phyloP scores from a whole-genome alignment of 352 stramenopile species.

The Phytophthora fragariaefolia region DNA sequence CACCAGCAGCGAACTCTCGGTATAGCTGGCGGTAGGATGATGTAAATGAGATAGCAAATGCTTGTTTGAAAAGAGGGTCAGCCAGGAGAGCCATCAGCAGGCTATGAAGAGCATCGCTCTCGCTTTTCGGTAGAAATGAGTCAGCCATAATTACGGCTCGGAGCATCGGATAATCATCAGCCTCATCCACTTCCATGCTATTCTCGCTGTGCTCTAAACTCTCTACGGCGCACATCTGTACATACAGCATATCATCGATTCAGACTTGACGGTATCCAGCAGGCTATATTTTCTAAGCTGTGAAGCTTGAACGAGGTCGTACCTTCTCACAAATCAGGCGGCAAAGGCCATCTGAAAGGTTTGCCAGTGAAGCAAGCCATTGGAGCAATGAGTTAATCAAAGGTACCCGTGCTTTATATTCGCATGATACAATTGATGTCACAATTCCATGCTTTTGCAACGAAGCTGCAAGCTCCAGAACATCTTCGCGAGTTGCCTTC shows the following conservation, averaged over 20 bases:
- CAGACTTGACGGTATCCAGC: constrained; percentile 12
- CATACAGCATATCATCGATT: constrained; percentile 15
- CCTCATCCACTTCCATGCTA: constrained; percentile 50
- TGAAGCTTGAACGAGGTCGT: constrained; percentile 5
- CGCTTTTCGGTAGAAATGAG: constrained; percentile 79
- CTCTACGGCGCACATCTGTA: constrained; percentile 45
- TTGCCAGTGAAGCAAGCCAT: constrained; percentile 84
- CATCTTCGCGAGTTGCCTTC: constrained; percentile 72
- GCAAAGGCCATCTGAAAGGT: constrained; percentile 82
- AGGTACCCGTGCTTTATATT: constrained; percentile 74
- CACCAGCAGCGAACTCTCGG: constrained; percentile 72
- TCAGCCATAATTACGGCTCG: constrained; percentile 87
- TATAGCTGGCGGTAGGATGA: constrained; percentile 92
- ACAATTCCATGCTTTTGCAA: constrained; percentile 77
- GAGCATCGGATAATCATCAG: constrained; percentile 64
- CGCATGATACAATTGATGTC: constrained; percentile 78
- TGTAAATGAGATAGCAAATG: constrained; percentile 95
- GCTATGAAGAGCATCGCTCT: constrained; percentile 89
- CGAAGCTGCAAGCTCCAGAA: constrained; percentile 70
- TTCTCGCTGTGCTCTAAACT: constrained; percentile 46
- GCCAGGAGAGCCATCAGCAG: constrained; percentile 96
- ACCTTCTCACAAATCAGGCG: constrained; percentile 86
- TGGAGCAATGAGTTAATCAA: constrained; percentile 77
- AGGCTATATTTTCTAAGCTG: not conserved
- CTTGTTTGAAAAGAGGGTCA: constrained; percentile 96